Evolutionary conservation across 2,329 filamentous ascomycete genomes (phyloP), one percentile per base, ranked within the genome.

Genomic region (Coniochaeta hoffmannii): DNA sequence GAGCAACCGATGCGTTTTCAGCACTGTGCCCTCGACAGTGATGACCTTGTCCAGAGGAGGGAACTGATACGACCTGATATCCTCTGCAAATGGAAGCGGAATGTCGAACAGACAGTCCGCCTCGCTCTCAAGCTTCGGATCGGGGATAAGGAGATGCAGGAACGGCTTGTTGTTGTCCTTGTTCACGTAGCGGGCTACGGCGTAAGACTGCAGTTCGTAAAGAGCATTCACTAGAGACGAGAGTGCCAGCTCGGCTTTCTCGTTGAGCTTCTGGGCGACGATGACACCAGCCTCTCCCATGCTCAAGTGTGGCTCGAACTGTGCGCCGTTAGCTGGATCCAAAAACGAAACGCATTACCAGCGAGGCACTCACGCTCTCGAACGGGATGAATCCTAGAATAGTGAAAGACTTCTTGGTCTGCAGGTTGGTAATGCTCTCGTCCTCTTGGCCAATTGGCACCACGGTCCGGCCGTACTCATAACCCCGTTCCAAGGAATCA

Each of bases 191-290:
- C 94, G 82, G 24, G 90, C 93, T 3, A 99, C 78, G 2, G 91
- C 94, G 65, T 91, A 96, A 5, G 87, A 88, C 54, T 93, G 88
- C 2, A 91, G 76, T 66, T 97, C 92, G 59, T 85, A 86, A 2
- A 99, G 82, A 0, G 92, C 90, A 70, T 92, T 90, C 15, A 97
- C 87, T 24, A 99, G 79, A 0, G 93, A 95, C 0, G 93, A 97
- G 1, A 99, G 77, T 1, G 90, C 91, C 55, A 97, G 76, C 55
- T 86, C 82, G 1, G 93, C 90, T 63, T 89, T 87, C n/a, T 89
- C 83, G 63, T 96, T 94, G 11, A 80, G 81, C 60, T 84, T 88
- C 60, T 88, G 83, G 0, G 90, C 83, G 51, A 96, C 78, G 4
- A 92, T 90, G 55, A 94, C 78, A 64, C 88, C 87, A 15, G 86